Evolutionary conservation across 2,329 filamentous ascomycete species (phyloP).

Genomic region (Myriosclerotinia curreyana): DNA sequence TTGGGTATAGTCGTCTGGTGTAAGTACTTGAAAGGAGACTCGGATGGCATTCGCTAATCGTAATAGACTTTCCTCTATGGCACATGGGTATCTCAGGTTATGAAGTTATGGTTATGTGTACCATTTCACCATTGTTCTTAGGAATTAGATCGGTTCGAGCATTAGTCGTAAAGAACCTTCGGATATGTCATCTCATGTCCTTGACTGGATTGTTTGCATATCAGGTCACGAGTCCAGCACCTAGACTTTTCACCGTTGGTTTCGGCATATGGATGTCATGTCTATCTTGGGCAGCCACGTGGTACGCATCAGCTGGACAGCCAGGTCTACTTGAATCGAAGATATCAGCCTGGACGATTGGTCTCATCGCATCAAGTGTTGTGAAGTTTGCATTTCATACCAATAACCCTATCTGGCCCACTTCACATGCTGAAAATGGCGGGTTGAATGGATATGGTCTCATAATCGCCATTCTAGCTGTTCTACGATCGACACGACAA

Average conservation of each 20-base stretch:
- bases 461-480: conserved; percentile 69
- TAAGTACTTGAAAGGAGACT: conserved; percentile 49
- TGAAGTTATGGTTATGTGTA: conserved; percentile 83
- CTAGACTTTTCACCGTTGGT: conserved; percentile 75
- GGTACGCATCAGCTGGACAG: conserved; percentile 74
- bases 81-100: conserved; percentile 99
- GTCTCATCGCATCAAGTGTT: conserved; percentile 79
- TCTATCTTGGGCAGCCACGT: conserved; percentile 78
- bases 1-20: conserved; percentile 91
- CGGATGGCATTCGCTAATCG: conserved; percentile 23
- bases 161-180: conserved; percentile 65
- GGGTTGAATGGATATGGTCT: conserved; percentile 89
- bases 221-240: conserved; percentile 66
- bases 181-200: conserved; percentile 71
- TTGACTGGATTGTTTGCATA: conserved; percentile 78
- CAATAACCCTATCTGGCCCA: conserved; percentile 96
- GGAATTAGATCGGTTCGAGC: conserved; percentile 66
- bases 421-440: conserved; percentile 84
- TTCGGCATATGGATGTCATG: conserved; percentile 79
- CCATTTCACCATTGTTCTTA: conserved; percentile 76
- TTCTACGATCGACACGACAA: conserved; percentile 70
- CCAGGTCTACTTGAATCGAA: conserved; percentile 75
- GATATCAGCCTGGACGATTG: conserved; percentile 75
- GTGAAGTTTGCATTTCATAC: conserved; percentile 92
- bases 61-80: conserved; percentile 87